These are phyloP conservation scores for Cenchrus americanus DNA, from an alignment of 176 grass and related monocot species.

Conservation along the genomic window DNA sequence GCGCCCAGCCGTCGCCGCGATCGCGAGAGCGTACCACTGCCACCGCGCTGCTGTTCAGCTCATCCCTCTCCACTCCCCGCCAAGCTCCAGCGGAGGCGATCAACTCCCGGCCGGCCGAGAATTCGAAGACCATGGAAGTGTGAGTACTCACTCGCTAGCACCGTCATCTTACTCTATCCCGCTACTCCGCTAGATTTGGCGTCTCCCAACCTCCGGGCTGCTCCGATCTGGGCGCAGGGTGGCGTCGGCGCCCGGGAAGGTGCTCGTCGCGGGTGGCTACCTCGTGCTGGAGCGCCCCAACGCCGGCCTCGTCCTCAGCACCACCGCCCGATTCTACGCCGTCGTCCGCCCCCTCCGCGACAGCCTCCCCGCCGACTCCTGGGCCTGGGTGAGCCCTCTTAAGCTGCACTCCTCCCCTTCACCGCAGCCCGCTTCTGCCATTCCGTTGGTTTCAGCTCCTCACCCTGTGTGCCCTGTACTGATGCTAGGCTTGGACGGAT, in stretches of 20 bases:
- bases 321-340: conserved; percentile 86
- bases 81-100: background rate
- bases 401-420: background rate
- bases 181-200: background rate
- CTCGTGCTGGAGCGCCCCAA: conserved; percentile 91
- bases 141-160: conserved; percentile 14
- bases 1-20: conserved; percentile 23
- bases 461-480: background rate
- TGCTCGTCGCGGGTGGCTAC: conserved; percentile 85
- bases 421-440: background rate
- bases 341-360: conserved; percentile 70
- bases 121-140: conserved; percentile 46
- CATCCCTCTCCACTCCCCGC: background rate
- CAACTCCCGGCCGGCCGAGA: background rate
- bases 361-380: conserved; percentile 62
- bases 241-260: conserved; percentile 90
- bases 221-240: conserved; percentile 61
- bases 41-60: background rate
- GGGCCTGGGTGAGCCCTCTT: conserved; percentile 73
- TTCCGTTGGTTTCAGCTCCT: background rate
- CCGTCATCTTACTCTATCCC: background rate
- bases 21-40: background rate
- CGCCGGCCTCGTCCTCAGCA: conserved; percentile 84
- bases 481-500: conserved; percentile 78
- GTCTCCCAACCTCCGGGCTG: background rate